Evolutionary conservation across 2,329 filamentous ascomycete species (phyloP), one percentile per base, ranked within the genome.

Genomic region (Tolypocladium album): DNA sequence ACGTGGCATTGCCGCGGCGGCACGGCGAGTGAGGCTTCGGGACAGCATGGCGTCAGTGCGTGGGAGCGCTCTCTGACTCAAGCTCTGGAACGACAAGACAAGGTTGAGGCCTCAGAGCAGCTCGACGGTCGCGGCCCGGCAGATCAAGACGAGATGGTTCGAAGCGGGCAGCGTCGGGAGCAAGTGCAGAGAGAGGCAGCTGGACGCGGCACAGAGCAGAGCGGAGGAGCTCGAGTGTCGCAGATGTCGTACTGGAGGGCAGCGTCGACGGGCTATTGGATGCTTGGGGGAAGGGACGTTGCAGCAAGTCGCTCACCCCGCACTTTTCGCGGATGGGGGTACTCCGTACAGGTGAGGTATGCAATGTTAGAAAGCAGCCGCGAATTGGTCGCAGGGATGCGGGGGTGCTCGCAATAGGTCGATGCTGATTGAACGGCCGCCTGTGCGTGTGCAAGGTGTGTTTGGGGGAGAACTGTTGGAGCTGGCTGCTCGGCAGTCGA

Each of bases 21-120:
- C 69, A 62, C 73, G 69, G 66, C 78, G 81, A 66, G 80, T 69
- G 66, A 85, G 71, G 69, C 79, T 79, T 68, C 75, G 77, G 64
- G 76, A 76, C 66, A 82, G 71, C 81, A 82, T 83, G 62, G 63
- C 70, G 58, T 39, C 39, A 20, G 38, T 17, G 50, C n/a, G n/a
- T 11, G 38, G 17, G 31, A 31, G 31, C 22, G 43, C 15, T 43
- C 22, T 5, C 1, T 24, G 53, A 31, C 53, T 56, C 22, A 27
- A 55, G 52, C 31, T 39, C 27, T 56, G 38, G 12, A 47, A 58
- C 27, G 42, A 56, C 52, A 22, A 53, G 56, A 47, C 43, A 42
- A 24, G 20, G n/a, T 45, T 38, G 42, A 45, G 55, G 58, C 39
- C 58, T 59, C 40, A 53, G 39, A 55, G 39, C 38, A 43, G 58